These are phyloP conservation scores for Psilocybe azurescens DNA, from an alignment of 768 basidiomycete species.

Conservation along the genomic window DNA sequence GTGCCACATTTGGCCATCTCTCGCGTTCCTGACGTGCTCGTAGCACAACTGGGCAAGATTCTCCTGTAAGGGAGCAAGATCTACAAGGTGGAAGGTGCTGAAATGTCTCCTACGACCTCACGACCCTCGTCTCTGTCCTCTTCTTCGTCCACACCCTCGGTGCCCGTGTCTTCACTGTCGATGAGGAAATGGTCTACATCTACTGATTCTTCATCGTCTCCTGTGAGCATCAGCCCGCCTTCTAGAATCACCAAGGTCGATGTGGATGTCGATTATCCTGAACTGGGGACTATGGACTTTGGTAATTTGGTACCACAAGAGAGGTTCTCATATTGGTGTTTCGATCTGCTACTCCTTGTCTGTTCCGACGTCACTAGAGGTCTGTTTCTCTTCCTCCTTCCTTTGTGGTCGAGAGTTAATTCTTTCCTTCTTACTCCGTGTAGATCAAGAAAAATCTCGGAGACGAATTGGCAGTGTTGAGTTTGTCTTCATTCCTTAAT, in stretches of 20 bases:
- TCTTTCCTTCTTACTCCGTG: neutral
- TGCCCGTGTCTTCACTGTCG: constrained; percentile 12
- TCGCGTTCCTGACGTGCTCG: too few species aligned
- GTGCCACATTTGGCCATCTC: too few species aligned
- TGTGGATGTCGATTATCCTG: constrained; percentile 36
- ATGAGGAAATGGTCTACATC: constrained; percentile 9
- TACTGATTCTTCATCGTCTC: neutral
- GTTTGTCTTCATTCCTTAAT: constrained; percentile 72
- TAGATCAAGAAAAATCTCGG: constrained; percentile 67
- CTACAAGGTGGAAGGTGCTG: constrained; percentile 42
- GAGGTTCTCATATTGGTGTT: constrained; percentile 92
- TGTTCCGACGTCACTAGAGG: constrained; percentile 73
- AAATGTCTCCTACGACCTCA: neutral
- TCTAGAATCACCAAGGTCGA: constrained; percentile 34
- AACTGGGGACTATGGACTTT: constrained; percentile 64
- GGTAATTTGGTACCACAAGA: constrained; percentile 70
- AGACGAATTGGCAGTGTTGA: constrained; percentile 75
- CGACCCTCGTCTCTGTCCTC: constrained; percentile 4
- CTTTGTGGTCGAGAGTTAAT: neutral
- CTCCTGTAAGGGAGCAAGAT: too few species aligned
- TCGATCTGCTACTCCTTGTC: constrained; percentile 83
- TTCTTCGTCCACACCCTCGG: constrained; percentile 17
- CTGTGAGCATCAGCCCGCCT: constrained; percentile 11
- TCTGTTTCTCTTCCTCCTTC: constrained; percentile 30
- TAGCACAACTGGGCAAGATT: too few species aligned